These are phyloP conservation scores for Sporothrix brasiliensis DNA, from an alignment of 2,329 filamentous ascomycete genomes.

Conservation along the genomic window DNA sequence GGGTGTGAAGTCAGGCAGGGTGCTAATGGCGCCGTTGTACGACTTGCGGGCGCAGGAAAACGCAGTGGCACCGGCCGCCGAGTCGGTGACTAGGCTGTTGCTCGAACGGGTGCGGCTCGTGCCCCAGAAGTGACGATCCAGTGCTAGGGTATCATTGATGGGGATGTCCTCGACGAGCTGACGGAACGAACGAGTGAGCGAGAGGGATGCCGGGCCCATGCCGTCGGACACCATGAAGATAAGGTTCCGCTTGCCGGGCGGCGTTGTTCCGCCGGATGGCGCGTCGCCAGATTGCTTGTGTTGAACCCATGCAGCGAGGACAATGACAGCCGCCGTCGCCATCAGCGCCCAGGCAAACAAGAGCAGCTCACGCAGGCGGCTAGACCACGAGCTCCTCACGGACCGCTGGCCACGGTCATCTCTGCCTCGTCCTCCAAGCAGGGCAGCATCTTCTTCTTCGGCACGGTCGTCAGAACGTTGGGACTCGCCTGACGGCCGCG, in stretches of 20 bases:
- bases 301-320: constrained; percentile 76
- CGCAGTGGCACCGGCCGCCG: constrained; percentile 93
- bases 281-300: constrained; percentile 61
- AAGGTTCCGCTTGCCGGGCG: constrained; percentile 79
- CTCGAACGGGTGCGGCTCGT: constrained; percentile 83
- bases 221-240: constrained; percentile 99
- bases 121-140: constrained; percentile 90
- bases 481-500: constrained; percentile 41
- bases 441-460: constrained; percentile 43
- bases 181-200: constrained; percentile 81
- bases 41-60: constrained; percentile 92
- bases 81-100: constrained; percentile 88
- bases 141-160: constrained; percentile 70
- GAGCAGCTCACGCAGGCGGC: constrained; percentile 67
- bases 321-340: constrained; percentile 75
- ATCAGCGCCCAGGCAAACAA: constrained; percentile 82
- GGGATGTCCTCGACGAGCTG: constrained; percentile 77
- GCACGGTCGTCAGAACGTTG: constrained; percentile 41
- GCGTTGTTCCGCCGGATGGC: constrained; percentile 32
- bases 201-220: constrained; percentile 92
- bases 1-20: constrained; percentile 79
- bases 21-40: constrained; percentile 95
- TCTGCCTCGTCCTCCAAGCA: constrained; percentile 36
- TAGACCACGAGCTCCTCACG: constrained; percentile 31
- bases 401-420: not conserved